Conservation (phyloP, 2,329 filamentous ascomycete species). For the Penicillium palitans region DNA sequence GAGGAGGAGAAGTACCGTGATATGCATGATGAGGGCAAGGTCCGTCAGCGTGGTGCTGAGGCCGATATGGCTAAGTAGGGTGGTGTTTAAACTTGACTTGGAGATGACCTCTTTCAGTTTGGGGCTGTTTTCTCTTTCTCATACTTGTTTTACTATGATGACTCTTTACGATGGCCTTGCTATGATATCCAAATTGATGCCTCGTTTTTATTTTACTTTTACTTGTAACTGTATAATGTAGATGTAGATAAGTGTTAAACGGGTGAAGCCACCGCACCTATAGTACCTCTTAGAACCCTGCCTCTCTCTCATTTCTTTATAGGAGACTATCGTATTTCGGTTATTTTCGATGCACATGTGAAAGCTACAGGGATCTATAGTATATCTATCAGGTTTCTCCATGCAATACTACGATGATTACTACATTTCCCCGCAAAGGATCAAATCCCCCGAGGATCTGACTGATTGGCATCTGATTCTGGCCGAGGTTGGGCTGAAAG, state of each 20-base stretch:
- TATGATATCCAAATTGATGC: conserved; percentile 24
- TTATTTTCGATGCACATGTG: background rate
- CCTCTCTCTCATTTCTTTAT: background rate
- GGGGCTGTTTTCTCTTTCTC: background rate
- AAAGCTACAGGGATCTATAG: background rate
- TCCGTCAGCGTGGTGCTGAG: conserved; percentile 79
- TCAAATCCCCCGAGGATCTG: background rate
- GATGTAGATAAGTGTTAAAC: background rate
- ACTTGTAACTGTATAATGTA: background rate
- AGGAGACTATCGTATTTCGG: background rate
- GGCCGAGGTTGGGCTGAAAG: conserved; percentile 4
- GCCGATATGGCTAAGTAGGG: conserved; percentile 69
- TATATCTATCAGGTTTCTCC: background rate
- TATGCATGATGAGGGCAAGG: conserved; percentile 80
- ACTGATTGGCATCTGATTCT: conserved; percentile 3
- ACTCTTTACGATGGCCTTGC: conserved; percentile 14
- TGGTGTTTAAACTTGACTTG: conserved; percentile 9
- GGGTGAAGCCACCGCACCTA: background rate
- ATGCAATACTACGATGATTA: background rate
- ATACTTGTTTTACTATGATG: conserved; percentile 6
- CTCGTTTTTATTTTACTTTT: background rate
- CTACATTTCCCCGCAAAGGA: background rate
- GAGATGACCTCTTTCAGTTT: background rate
- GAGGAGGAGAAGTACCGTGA: conserved; percentile 65
- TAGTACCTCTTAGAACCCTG: no score